Conservation (phyloP, 2,329 filamentous ascomycete genomes). For the Aureobasidium lini region DNA sequence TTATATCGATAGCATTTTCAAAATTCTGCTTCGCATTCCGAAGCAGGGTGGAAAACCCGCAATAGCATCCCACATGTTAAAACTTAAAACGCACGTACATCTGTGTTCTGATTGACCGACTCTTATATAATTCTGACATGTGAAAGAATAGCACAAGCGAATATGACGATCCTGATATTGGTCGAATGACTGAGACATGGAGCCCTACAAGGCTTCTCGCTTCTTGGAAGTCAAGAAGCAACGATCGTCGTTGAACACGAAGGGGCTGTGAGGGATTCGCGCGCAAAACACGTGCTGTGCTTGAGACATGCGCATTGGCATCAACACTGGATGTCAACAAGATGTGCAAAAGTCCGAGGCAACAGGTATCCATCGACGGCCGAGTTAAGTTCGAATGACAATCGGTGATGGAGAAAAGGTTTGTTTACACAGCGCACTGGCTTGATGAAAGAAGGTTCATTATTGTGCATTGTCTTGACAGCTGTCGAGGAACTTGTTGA, state of each 20-base stretch:
- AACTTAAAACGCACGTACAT: neutral
- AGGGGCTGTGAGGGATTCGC: neutral
- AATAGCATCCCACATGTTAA: neutral
- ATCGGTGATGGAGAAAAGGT: neutral
- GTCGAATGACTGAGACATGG: neutral
- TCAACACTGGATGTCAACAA: neutral
- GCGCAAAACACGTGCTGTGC: neutral
- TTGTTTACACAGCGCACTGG: neutral
- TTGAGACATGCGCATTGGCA: neutral
- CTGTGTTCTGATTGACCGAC: neutral
- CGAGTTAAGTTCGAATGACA: neutral
- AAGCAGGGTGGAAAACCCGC: neutral
- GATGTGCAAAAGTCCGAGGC: neutral
- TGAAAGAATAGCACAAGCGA: neutral
- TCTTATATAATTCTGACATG: neutral
- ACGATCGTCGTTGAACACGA: no score
- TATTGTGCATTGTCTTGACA: neutral
- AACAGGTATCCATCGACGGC: neutral
- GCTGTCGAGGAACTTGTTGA: neutral
- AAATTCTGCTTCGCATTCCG: neutral
- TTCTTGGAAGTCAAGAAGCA: neutral
- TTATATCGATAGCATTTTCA: constrained; percentile 2
- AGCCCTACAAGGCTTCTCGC: neutral
- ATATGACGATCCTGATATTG: neutral
- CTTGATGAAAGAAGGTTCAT: neutral